Base-by-base conservation (phyloP, 2,329 filamentous ascomycete genomes). In the Aspergillus vadensis region DNA sequence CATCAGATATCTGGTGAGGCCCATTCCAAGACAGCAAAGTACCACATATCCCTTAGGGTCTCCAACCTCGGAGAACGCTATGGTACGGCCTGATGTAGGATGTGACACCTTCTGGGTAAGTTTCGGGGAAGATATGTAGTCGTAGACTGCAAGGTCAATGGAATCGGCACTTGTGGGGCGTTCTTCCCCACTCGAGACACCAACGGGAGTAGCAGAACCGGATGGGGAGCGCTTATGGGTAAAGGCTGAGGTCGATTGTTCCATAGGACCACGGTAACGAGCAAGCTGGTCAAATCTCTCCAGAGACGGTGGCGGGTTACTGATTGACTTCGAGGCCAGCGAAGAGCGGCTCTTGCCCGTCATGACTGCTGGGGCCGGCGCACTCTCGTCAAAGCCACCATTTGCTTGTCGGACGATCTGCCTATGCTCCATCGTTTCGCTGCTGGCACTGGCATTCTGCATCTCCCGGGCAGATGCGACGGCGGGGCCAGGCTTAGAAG, bases 21-120 rank as follows among this genome's bases (percentile, higher is more conserved):
- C 95, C 95, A 99, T 99, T 19, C 95, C 95, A 2, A 99, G 92
- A 70, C 95, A 99, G 73, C 95, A 96, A 68, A 99, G 93, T 2
- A 99, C 91, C 2, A 92, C 94, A 66, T 90, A 94, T 1, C 95
- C 95, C 47, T 94, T 87, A 0, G 93, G 88, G 74, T 98, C 93
- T 14, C 95, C 95, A 2, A 99, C 95, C 75, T 99, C 95, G 0
- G 94, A 98, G 72, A 97, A 99, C 0, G 92, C 96, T 66, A 99
- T 97, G 3, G 90, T 83, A 15, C 95, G 87, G 1, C 93, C 92
- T 0, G 91, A 96, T 60, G 91, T 88, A 0, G 92, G 92, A 75
- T 97, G 91, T 21, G 84, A 83, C 55, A 98, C 91, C 76, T 90
- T 96, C 70, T 97, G 93, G 3, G 91, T 96, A 57, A 99, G 78